Evolutionary conservation across 306 rosid genomes (phyloP), one percentile per base, ranked within the genome.

Genomic region (Elaeagnus macrophylla): DNA sequence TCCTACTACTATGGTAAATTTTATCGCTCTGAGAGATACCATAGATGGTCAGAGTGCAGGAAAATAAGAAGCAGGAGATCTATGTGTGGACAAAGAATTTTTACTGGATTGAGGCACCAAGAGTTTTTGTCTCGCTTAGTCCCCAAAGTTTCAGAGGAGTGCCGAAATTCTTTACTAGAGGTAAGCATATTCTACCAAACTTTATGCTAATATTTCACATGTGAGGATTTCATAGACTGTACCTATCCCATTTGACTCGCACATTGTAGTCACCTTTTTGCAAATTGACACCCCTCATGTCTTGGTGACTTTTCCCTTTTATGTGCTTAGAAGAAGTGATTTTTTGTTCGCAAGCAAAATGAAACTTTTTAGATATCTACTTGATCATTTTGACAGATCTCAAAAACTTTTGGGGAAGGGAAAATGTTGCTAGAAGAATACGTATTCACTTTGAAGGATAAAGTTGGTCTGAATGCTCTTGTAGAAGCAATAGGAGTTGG

Each of bases 1-100:
- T 86, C 94, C 39, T 84, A 81, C 79, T 91, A 86, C 59, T 84
- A 91, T 74, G 97, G 96, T 61, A 78, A 64, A 67, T 86, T 83
- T 77, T 84, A 84, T 51, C 65, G 69, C 71, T 81, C 95, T 54
- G 78, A 80, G 18, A 82, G 60, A 72, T 86, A 78, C 64, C 61
- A 39, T 19, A 83, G 93, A 73, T 91, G 97, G 97, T 57, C 76
- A 37, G 84, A 75, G 41, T 76, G 91, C 61, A 69, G 82, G 70
- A 86, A 91, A 81, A 53, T 57, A 56, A 81, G 61, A 69, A 77
- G 77, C 67, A 86, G 78, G 70, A 86, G 66, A 79, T 76, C 75
- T 61, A 67, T 75, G 53, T 76, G 45, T 50, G 94, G 96, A 71
- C 81, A 82, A 42, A 84, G 77, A 49, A 78, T 91, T 41, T 84